Conservation (phyloP, 768 basidiomycete genomes). For the Xerocomellus amylosporus region DNA sequence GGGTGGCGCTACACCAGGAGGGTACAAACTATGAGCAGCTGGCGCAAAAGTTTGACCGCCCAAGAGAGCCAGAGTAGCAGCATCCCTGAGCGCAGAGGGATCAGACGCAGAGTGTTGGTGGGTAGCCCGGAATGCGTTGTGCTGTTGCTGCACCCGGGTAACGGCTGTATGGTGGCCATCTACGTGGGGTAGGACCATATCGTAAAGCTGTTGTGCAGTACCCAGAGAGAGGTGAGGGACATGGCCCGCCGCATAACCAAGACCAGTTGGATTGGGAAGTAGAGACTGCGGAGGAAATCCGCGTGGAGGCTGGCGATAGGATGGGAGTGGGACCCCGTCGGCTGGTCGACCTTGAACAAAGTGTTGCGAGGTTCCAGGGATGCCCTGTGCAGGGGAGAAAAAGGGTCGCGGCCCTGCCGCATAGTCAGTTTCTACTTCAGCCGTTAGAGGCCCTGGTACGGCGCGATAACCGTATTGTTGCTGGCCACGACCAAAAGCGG, state of each 20-base stretch:
- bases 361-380: slow-evolving; percentile 42
- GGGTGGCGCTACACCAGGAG: slow-evolving; percentile 41
- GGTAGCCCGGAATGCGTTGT: slow-evolving; percentile 64
- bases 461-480: slow-evolving; percentile 52
- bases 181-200: slow-evolving; percentile 60
- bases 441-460: slow-evolving; percentile 30
- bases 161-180: slow-evolving; percentile 64
- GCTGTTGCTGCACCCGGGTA: slow-evolving; percentile 76
- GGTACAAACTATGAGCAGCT: slow-evolving; percentile 53
- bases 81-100: slow-evolving; percentile 73
- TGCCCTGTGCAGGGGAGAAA: slow-evolving; percentile 41
- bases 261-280: slow-evolving; percentile 50
- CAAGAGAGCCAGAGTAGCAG: slow-evolving; percentile 61
- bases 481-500: slow-evolving; percentile 47
- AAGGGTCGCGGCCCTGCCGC: slow-evolving; percentile 56
- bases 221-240: slow-evolving; percentile 69
- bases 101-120: slow-evolving; percentile 86
- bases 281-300: slow-evolving; percentile 55
- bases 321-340: slow-evolving; percentile 44
- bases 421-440: slow-evolving; percentile 48
- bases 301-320: slow-evolving; percentile 64
- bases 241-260: slow-evolving; percentile 53
- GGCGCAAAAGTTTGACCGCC: slow-evolving; percentile 51
- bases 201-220: slow-evolving; percentile 74
- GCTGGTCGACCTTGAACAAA: slow-evolving; percentile 52